Evolutionary conservation across 129 eudicot species (phyloP).

Genomic region (Flaveria sonorensis): DNA sequence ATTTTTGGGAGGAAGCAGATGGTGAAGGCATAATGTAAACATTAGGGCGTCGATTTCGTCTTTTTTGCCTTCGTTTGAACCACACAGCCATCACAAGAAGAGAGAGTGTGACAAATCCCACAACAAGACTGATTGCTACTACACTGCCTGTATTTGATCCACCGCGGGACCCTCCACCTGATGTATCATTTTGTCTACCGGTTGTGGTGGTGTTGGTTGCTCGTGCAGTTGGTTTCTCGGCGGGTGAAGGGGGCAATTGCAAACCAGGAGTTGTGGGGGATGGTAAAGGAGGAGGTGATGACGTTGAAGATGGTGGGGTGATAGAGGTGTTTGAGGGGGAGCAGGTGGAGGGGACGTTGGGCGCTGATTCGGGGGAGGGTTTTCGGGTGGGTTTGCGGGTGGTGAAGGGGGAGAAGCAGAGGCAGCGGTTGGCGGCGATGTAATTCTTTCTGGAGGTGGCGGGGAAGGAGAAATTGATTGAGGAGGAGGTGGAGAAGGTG

Average conservation of each 20-base stretch:
- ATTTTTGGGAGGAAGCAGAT: constrained; percentile 74
- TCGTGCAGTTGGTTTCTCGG: constrained; percentile 68
- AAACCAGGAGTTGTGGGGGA: constrained; percentile 30
- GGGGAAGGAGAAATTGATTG: constrained; percentile 53
- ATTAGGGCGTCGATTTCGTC: constrained; percentile 39
- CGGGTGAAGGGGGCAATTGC: constrained; percentile 46
- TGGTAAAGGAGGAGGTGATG: constrained; percentile 51
- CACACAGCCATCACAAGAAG: constrained; percentile 63
- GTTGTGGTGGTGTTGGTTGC: constrained; percentile 43
- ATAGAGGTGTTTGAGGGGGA: constrained; percentile 36
- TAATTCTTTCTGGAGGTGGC: constrained; percentile 47
- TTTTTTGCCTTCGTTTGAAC: constrained; percentile 61
- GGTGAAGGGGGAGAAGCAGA: constrained; percentile 47
- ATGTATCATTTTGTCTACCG: constrained; percentile 33
- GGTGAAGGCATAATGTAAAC: constrained; percentile 75
- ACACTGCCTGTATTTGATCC: constrained; percentile 45
- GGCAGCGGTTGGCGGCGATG: constrained; percentile 48
- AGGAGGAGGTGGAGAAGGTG: constrained; percentile 45
- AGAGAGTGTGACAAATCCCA: constrained; percentile 55
- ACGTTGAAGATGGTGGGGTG: constrained; percentile 40
- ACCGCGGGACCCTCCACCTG: constrained; percentile 20
- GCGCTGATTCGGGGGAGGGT: constrained; percentile 28
- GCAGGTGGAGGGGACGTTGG: constrained; percentile 47
- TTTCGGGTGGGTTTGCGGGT: constrained; percentile 34
- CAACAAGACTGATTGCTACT: constrained; percentile 59